Evolutionary conservation across 139 green algal genomes (phyloP).

Genomic region (Eudorina sp.): DNA sequence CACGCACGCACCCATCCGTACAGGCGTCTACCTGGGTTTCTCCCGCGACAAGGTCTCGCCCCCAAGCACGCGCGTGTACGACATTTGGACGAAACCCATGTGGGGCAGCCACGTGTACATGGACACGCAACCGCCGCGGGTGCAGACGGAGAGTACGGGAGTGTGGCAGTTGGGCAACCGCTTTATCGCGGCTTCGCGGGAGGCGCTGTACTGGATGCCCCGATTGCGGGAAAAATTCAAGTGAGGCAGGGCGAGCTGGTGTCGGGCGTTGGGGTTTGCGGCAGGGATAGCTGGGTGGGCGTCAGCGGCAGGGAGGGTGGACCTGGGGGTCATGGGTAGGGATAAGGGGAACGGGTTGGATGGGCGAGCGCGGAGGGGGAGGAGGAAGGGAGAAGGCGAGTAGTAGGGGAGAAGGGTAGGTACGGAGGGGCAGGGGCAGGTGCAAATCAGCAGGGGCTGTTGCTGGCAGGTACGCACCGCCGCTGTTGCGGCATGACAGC

Average conservation of each 20-base stretch:
- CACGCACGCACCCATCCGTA: no score
- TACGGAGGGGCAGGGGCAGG: no score
- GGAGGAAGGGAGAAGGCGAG: not conserved
- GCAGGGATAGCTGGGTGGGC: no score
- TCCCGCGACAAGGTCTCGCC: not conserved
- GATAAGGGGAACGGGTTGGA: not conserved
- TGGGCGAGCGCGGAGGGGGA: not conserved
- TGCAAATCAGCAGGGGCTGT: no score
- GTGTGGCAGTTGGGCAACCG: conserved; percentile 49
- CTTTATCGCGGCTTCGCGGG: conserved; percentile 8
- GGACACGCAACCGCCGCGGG: conserved; percentile 24
- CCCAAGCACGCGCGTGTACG: not conserved
- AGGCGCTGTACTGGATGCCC: conserved; percentile 44
- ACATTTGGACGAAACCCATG: conserved; percentile 16
- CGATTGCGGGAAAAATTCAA: not conserved
- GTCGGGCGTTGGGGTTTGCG: not conserved
- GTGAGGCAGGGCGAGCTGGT: not conserved
- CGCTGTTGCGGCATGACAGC: no score
- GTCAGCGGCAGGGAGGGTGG: not conserved
- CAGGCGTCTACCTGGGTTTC: conserved; percentile 40
- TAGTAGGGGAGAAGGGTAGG: not conserved
- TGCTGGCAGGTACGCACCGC: no score
- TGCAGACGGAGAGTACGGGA: not conserved
- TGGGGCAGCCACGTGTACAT: conserved; percentile 4
- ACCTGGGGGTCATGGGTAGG: not conserved